These are phyloP conservation scores for Coprinopsis marcescibilis DNA, from an alignment of 768 basidiomycete species.

Conservation along the genomic window DNA sequence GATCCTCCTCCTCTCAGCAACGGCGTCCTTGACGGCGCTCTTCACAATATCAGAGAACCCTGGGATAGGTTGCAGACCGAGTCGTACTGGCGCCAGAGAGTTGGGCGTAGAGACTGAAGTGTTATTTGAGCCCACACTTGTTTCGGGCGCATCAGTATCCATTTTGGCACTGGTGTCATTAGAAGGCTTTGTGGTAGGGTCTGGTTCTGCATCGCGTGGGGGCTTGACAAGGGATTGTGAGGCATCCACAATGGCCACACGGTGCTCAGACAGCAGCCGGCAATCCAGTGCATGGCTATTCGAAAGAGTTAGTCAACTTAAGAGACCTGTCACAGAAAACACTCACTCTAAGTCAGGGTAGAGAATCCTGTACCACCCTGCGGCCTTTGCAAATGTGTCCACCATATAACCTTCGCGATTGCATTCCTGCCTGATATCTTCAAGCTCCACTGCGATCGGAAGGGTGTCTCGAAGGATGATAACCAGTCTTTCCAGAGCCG, in stretches of 20 bases:
- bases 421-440: constrained; percentile 40
- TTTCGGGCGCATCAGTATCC: background rate
- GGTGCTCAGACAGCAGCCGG: constrained; percentile 61
- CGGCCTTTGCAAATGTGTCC: constrained; percentile 72
- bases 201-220: constrained; percentile 8
- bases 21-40: constrained; percentile 40
- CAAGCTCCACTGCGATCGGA: constrained; percentile 69
- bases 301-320: background rate
- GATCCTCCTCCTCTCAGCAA: constrained; percentile 23
- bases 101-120: background rate
- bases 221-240: constrained; percentile 51
- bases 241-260: constrained; percentile 69
- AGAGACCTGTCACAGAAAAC: background rate
- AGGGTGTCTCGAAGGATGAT: constrained; percentile 69
- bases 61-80: constrained; percentile 56
- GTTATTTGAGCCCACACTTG: background rate
- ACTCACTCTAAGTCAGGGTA: constrained; percentile 61
- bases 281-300: constrained; percentile 74
- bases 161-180: constrained; percentile 7
- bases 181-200: too few species aligned
- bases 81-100: constrained; percentile 10
- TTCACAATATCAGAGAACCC: constrained; percentile 46
- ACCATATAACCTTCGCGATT: constrained; percentile 32
- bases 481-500: constrained; percentile 62
- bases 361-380: constrained; percentile 76